Conservation (phyloP, 2,329 filamentous ascomycete species). For the Verticillium alfalfae region DNA sequence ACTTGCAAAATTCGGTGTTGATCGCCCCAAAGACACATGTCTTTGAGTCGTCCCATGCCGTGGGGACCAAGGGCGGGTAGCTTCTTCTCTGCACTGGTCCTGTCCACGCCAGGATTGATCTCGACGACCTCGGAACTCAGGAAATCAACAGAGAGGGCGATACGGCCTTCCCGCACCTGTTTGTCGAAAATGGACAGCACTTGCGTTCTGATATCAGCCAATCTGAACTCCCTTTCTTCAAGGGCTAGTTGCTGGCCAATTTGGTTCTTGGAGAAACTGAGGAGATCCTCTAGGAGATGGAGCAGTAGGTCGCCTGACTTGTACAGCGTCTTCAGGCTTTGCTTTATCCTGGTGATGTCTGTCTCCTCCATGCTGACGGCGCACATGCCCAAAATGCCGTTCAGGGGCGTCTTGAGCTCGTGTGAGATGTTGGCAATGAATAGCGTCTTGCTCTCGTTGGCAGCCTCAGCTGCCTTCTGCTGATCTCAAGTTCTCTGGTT, state of each 20-base stretch:
- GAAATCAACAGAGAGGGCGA: conserved; percentile 68
- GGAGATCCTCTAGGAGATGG: conserved; percentile 80
- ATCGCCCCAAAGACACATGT: conserved; percentile 90
- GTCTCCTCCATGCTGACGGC: conserved; percentile 91
- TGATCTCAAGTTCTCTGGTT: conserved; percentile 79
- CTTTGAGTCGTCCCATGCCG: conserved; percentile 65
- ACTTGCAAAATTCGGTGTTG: conserved; percentile 87
- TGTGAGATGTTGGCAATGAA: conserved; percentile 93
- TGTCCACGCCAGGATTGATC: conserved; percentile 17
- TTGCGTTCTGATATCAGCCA: conserved; percentile 81
- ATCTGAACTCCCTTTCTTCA: conserved; percentile 78
- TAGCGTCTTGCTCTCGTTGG: conserved; percentile 93
- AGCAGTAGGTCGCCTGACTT: conserved; percentile 77
- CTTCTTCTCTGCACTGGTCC: conserved; percentile 19
- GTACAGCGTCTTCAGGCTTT: conserved; percentile 82
- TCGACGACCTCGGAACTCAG: conserved; percentile 40
- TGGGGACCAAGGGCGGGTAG: conserved; percentile 58
- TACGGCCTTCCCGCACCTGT: conserved; percentile 74
- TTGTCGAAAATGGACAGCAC: conserved; percentile 84
- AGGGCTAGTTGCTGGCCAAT: conserved; percentile 78
- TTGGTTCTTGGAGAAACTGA: conserved; percentile 94
- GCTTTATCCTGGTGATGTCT: conserved; percentile 69
- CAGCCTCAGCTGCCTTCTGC: conserved; percentile 87
- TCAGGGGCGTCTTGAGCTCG: conserved; percentile 88
- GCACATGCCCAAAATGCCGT: conserved; percentile 92